Evolutionary conservation across 805 yeast species (phyloP), one percentile per base, ranked within the genome.

Genomic region (Kluyveromyces wickerhamii): DNA sequence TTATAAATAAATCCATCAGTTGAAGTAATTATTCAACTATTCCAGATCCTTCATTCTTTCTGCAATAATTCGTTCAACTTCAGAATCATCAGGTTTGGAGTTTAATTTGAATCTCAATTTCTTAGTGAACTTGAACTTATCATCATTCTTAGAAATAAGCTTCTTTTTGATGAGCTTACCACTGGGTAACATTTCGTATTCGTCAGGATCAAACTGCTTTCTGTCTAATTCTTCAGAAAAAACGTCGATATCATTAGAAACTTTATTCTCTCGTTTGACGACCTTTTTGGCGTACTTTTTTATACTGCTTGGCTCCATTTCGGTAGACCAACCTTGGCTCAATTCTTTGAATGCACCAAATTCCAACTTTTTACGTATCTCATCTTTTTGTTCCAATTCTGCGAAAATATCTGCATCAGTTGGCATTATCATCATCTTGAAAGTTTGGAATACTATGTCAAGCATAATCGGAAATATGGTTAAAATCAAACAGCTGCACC

Each of bases 321-420:
- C 64, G 74, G 80, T 76, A 4, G 70, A 69, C 94, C 94, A 82
- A 2, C 94, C 79, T 52, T 83, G 92, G 33, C 69, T 63, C 56
- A 92, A 66, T 43, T 87, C 94, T 18, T 66, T 66, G 48, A 67
- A 79, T 0, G 96, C 79, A 27, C 71, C 79, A 19, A 71, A 57
- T 55, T 92, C 97, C 47, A 92, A 68, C 27, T 71, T 66, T 42
- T 72, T 71, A 47, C 92, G 69, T 49, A 88, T 63, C 9, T 67
- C 72, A 12, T 72, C 60, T 48, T 78, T 81, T 49, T 74, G 74
- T 57, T 92, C 98, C 36, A 83, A 67, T 12, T 74, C 65, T 45
- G 82, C 86, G 63, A 86, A 92, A 12, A 74, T 60, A 39, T 85
- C 95, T 7, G 85, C 76, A 46, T 88, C 95, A 1, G 72, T 72